phyloP scores from a whole-genome alignment of 257 asterid genomes.

The Linaria vulgaris region DNA sequence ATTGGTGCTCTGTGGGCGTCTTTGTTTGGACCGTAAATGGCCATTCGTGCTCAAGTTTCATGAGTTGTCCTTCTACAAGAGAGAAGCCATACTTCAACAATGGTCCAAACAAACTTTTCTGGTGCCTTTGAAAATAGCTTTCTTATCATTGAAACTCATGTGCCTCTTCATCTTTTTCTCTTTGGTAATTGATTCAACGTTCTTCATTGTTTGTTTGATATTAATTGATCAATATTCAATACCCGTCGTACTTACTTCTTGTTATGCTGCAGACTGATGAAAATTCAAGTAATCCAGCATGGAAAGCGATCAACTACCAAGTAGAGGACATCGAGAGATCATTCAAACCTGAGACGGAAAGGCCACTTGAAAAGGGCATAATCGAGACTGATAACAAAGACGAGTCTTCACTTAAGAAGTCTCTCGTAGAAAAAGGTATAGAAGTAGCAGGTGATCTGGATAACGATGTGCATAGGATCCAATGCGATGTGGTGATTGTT shows the following conservation, averaged over 20 bases:
- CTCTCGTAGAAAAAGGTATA: slow-evolving; percentile 57
- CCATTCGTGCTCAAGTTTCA: slow-evolving; percentile 75
- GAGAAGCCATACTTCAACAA: slow-evolving; percentile 65
- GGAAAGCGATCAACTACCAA: slow-evolving; percentile 72
- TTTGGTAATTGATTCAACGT: slow-evolving; percentile 41
- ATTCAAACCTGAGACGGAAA: slow-evolving; percentile 28
- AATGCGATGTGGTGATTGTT: slow-evolving; percentile 81
- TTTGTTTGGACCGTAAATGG: slow-evolving; percentile 61
- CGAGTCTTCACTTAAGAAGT: slow-evolving; percentile 52
- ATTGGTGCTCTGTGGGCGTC: slow-evolving; percentile 63
- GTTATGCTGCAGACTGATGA: slow-evolving; percentile 64
- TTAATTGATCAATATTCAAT: background rate
- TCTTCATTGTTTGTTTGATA: background rate
- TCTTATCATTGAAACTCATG: slow-evolving; percentile 47
- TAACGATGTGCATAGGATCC: slow-evolving; percentile 34
- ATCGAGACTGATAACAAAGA: slow-evolving; percentile 49
- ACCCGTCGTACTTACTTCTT: background rate
- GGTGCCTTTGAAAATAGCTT: slow-evolving; percentile 52
- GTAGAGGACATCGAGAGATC: slow-evolving; percentile 36
- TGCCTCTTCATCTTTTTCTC: slow-evolving; percentile 57
- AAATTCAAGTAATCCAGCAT: slow-evolving; percentile 54
- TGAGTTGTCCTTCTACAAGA: slow-evolving; percentile 56
- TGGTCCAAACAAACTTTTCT: slow-evolving; percentile 60
- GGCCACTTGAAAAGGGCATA: slow-evolving; percentile 78
- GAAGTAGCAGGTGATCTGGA: slow-evolving; percentile 37